A percentile compares a stretch with the other conserved stretches of the same genome.
Evolutionary conservation across 805 yeast species (phyloP).

Genomic region (Candida manassasensis): DNA sequence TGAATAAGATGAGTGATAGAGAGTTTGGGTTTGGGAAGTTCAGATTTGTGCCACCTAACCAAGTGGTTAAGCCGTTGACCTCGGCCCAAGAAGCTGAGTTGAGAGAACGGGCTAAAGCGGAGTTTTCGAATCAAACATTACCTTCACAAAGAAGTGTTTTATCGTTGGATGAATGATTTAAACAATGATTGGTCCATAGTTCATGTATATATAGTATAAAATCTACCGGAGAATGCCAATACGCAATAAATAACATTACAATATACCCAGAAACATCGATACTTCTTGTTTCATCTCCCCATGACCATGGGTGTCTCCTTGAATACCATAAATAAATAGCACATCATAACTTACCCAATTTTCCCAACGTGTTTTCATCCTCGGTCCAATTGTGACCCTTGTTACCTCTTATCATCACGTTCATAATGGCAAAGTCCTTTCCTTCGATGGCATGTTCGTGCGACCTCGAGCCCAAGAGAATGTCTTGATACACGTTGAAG

Average conservation of each 20-base stretch:
- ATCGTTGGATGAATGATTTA: slow-evolving; percentile 36
- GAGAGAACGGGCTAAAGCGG: slow-evolving; percentile 44
- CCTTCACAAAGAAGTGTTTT: slow-evolving; percentile 56
- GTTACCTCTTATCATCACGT: slow-evolving; percentile 39
- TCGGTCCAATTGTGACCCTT: slow-evolving; percentile 32
- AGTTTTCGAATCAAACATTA: slow-evolving; percentile 48
- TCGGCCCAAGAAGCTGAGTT: slow-evolving; percentile 56
- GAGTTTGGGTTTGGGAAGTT: slow-evolving; percentile 92
- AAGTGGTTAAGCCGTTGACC: slow-evolving; percentile 68
- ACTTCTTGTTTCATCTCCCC: too few relatives aligned
- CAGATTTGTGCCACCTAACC: slow-evolving; percentile 76
- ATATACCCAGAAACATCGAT: too few relatives aligned
- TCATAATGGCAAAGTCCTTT: slow-evolving; percentile 37
- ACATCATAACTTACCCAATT: slow-evolving; percentile 4
- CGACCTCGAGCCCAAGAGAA: slow-evolving; percentile 35
- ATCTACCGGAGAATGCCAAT: too few relatives aligned
- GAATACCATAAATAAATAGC: slow-evolving; percentile 1
- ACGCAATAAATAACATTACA: too few relatives aligned
- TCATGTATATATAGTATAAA: slow-evolving; percentile 3
- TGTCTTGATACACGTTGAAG: slow-evolving; percentile 45
- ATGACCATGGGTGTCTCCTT: too few relatives aligned
- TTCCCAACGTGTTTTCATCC: slow-evolving; percentile 11
- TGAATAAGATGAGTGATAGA: slow-evolving; percentile 80
- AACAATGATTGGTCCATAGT: not conserved
- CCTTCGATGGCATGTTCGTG: slow-evolving; percentile 28